Evolutionary conservation across 208 protist genomes (phyloP).

Genomic region (Phytomonas sp.): DNA sequence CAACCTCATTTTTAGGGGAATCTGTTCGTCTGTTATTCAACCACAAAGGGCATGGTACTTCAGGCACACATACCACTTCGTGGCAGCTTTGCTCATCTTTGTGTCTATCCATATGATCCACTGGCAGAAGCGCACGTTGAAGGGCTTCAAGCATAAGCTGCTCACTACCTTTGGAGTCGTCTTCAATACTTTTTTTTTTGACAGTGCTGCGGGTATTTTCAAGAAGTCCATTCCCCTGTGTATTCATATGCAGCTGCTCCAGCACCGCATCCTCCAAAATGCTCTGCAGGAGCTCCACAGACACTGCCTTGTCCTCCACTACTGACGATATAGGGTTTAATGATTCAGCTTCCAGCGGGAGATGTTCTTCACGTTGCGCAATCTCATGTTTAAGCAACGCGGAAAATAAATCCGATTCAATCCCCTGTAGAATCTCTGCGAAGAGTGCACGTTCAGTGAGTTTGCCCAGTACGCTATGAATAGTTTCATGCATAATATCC

Average conservation of each 20-base stretch:
- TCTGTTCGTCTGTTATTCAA: not conserved
- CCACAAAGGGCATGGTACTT: not conserved
- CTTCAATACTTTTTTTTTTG: not conserved
- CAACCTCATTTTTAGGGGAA: not conserved
- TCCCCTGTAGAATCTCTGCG: not conserved
- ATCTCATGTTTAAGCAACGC: not conserved
- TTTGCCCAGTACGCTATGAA: not conserved
- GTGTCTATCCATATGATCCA: not conserved
- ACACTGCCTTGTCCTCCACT: not conserved
- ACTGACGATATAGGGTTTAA: not conserved
- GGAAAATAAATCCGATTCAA: not conserved
- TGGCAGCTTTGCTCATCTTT: not conserved
- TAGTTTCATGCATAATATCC: slow-evolving; percentile 1
- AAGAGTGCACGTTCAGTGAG: not conserved
- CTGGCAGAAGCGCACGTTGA: not conserved
- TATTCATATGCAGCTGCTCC: not conserved
- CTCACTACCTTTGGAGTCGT: not conserved
- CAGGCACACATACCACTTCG: not conserved
- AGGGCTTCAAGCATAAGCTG: not conserved
- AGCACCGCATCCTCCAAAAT: not conserved
- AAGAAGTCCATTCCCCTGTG: not conserved
- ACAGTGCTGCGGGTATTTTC: not conserved
- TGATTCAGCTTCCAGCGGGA: not conserved
- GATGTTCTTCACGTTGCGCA: not conserved
- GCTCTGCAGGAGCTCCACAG: not conserved